phyloP scores from a whole-genome alignment of 306 rosid species.

The Pueraria montana region DNA sequence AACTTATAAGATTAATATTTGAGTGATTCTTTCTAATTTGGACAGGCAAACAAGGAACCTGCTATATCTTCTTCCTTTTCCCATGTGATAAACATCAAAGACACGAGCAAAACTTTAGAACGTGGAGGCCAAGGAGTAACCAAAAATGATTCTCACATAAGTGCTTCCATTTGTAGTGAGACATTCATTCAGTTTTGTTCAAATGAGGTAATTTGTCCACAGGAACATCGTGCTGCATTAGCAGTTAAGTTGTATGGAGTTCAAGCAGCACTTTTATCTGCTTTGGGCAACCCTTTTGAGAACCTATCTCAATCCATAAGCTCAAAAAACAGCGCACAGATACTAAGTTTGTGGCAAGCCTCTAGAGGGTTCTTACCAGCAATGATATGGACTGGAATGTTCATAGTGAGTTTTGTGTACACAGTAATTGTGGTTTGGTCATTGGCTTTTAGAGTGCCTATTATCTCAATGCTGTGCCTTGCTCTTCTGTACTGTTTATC shows the following conservation, averaged over 20 bases:
- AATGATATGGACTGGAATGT: conserved; percentile 50
- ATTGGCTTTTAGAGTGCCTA: conserved; percentile 38
- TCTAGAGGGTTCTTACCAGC: conserved; percentile 42
- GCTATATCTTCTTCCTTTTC: conserved; percentile 14
- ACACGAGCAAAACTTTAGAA: neutral
- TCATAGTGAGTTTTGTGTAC: conserved; percentile 38
- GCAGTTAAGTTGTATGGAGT: conserved; percentile 46
- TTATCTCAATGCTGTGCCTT: conserved; percentile 45
- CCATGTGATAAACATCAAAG: conserved; percentile 41
- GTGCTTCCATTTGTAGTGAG: neutral
- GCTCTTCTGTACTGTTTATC: conserved; percentile 41
- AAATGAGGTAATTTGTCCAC: conserved; percentile 39
- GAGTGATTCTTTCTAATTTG: neutral
- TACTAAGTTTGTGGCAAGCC: conserved; percentile 28
- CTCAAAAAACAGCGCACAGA: neutral
- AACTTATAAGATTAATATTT: neutral
- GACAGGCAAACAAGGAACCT: conserved; percentile 26
- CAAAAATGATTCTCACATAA: neutral
- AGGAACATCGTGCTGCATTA: conserved; percentile 29
- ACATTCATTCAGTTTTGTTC: conserved; percentile 20
- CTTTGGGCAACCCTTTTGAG: conserved; percentile 43
- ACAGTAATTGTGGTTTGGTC: conserved; percentile 47
- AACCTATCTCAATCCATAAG: conserved; percentile 31
- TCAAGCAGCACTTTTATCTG: conserved; percentile 39
- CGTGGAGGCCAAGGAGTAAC: neutral